Percentiles rank a stretch among this genome's conserved stretches.
phyloP scores from a whole-genome alignment of 2,329 filamentous ascomycete species.

The Trichothecium sympodiale region DNA sequence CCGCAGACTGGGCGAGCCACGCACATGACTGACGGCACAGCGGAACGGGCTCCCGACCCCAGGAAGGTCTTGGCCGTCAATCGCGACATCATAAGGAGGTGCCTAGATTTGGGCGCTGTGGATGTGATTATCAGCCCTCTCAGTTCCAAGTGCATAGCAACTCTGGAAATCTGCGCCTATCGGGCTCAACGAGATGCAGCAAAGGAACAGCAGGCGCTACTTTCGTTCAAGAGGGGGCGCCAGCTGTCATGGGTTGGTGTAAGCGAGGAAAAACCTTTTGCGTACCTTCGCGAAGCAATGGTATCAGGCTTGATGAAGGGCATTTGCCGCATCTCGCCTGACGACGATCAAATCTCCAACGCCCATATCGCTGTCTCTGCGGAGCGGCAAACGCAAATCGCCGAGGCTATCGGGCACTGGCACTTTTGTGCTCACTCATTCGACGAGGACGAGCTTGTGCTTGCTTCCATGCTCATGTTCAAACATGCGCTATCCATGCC shows the following conservation, averaged over 20 bases:
- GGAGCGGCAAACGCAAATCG: slow-evolving; percentile 55
- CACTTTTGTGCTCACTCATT: slow-evolving; percentile 84
- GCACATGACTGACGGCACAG: slow-evolving; percentile 24
- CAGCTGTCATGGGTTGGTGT: slow-evolving; percentile 90
- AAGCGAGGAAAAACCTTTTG: slow-evolving; percentile 74
- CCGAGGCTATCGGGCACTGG: slow-evolving; percentile 65
- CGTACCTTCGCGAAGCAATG: slow-evolving; percentile 86
- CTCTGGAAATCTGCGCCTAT: slow-evolving; percentile 74
- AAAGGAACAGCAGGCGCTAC: slow-evolving; percentile 59
- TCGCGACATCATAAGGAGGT: slow-evolving; percentile 48
- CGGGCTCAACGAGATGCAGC: slow-evolving; percentile 66
- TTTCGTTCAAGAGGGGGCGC: slow-evolving; percentile 62
- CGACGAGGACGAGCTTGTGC: slow-evolving; percentile 79
- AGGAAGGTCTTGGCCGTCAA: slow-evolving; percentile 16
- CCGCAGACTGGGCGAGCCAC: slow-evolving; percentile 16
- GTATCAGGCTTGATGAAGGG: slow-evolving; percentile 82
- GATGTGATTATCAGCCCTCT: slow-evolving; percentile 80
- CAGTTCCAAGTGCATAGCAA: slow-evolving; percentile 59
- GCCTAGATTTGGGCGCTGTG: slow-evolving; percentile 74
- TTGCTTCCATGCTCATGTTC: slow-evolving; percentile 79
- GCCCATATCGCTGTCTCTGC: slow-evolving; percentile 58
- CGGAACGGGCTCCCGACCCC: slow-evolving; percentile 20
- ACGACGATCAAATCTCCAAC: slow-evolving; percentile 49
- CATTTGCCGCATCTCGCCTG: slow-evolving; percentile 63
- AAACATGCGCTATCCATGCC: slow-evolving; percentile 76